Base-by-base conservation (phyloP, 768 basidiomycete species). In the Pleurotus salmoneostramineus region DNA sequence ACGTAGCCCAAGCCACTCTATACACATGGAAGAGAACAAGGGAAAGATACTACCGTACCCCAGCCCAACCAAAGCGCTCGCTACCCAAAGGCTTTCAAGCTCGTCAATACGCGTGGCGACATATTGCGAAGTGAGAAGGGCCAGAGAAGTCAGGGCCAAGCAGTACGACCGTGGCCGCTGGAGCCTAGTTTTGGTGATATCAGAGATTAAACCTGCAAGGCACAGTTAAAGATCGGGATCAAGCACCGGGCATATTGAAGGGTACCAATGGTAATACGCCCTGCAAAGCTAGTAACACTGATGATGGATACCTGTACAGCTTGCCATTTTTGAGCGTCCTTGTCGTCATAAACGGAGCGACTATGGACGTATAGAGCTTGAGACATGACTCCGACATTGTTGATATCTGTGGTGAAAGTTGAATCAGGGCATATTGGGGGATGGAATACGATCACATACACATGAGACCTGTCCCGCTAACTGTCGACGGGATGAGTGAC, bases 1-100 rank as follows among this genome's bases (percentile, higher is more conserved):
- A 91, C 91, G 75, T 65, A 95, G 76, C 5, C 93, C 93, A 63
- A 95, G 95, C 91, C 91, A 94, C 63, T 95, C 94, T 27, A 95
- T 78, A 52, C 83, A 78, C 33, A 95, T 77, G n/a, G 87, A 84
- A 0, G 91, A 90, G 65, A 82, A 78, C 44, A 89, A 73, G 2
- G 88, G 89, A 66, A 91, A 93, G 56, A 74, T 71, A 50, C 83
- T 79, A 3, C 93, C 93, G 63, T 94, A 89, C 0, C 86, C 84
- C 4, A 88, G 68, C 0, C 89, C 91, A 0, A 91, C 70, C 17
- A 77, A 62, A 6, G 72, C 62, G 59, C 73, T 75, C 77, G 83
- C 81, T 8, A 82, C 75, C 91, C 93, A 95, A 2, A 96, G 76
- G 47, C 79, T 65, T 15, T 74, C 65, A 21, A 93, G 81, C 11